Evolutionary conservation across 371 early-diverging fungal species (phyloP).

Genomic region (Apophysomyces variabilis): DNA sequence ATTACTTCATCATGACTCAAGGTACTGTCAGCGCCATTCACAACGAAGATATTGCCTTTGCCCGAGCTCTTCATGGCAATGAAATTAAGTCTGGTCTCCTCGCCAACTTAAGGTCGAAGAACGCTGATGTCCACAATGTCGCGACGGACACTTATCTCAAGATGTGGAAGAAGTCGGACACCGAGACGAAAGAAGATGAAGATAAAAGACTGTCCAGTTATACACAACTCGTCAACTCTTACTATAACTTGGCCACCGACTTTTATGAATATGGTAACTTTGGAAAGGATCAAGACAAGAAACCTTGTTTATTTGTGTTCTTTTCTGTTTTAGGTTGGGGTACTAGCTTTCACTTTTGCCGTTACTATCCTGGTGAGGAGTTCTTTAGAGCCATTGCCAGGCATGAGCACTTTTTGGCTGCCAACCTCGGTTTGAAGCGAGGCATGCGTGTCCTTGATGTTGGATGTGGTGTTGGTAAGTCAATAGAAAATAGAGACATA

Average conservation of each 20-base stretch:
- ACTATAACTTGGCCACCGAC: slow-evolving; percentile 85
- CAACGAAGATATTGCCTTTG: slow-evolving; percentile 58
- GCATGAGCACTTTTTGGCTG: slow-evolving; percentile 89
- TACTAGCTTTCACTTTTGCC: slow-evolving; percentile 88
- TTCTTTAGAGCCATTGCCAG: slow-evolving; percentile 86
- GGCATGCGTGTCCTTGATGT: slow-evolving; percentile 83
- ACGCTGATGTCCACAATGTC: slow-evolving; percentile 54
- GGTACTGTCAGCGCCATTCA: slow-evolving; percentile 44
- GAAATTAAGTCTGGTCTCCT: slow-evolving; percentile 53
- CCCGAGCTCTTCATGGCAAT: slow-evolving; percentile 54
- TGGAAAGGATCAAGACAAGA: not conserved
- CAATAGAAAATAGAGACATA: not conserved
- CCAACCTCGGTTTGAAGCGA: slow-evolving; percentile 69
- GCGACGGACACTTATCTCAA: slow-evolving; percentile 65
- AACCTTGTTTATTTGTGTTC: not conserved
- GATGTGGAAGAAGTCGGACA: slow-evolving; percentile 64
- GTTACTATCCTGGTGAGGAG: slow-evolving; percentile 76
- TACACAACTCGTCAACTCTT: slow-evolving; percentile 77
- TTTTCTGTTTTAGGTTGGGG: slow-evolving; percentile 75
- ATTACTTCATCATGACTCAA: slow-evolving; percentile 24
- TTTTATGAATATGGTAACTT: slow-evolving; percentile 60
- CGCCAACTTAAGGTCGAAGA: slow-evolving; percentile 59
- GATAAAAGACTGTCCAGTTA: slow-evolving; percentile 63
- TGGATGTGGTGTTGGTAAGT: slow-evolving; percentile 87
- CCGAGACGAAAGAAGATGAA: slow-evolving; percentile 54